These are phyloP conservation scores for Ciborinia camelliae DNA, from an alignment of 2,329 filamentous ascomycete species.

Conservation along the genomic window DNA sequence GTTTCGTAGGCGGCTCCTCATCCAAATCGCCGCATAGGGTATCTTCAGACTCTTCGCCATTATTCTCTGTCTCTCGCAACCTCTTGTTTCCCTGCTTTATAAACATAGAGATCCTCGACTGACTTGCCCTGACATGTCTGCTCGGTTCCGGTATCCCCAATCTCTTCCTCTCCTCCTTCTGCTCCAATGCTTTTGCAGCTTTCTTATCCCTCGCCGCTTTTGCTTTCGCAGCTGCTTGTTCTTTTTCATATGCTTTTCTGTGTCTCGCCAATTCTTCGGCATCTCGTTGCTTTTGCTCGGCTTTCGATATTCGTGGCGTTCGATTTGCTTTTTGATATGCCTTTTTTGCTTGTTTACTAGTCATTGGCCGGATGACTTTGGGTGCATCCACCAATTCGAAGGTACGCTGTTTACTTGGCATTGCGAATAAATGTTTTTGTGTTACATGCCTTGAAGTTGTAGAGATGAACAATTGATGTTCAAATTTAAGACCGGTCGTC, in stretches of 20 bases:
- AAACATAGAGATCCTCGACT: constrained; percentile 55
- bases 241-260: constrained; percentile 51
- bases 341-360: constrained; percentile 48
- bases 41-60: constrained; percentile 26
- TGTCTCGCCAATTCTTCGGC: constrained; percentile 42
- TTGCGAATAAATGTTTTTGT: background rate
- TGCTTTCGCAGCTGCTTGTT: constrained; percentile 51
- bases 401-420: constrained; percentile 10
- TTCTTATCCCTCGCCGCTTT: constrained; percentile 52
- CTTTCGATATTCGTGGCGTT: constrained; percentile 43
- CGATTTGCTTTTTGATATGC: constrained; percentile 44
- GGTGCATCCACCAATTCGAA: constrained; percentile 43
- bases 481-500: background rate
- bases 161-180: constrained; percentile 49
- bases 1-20: background rate
- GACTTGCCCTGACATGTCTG: constrained; percentile 49
- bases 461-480: background rate
- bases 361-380: constrained; percentile 44
- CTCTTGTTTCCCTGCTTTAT: constrained; percentile 37
- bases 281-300: constrained; percentile 40
- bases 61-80: constrained; percentile 25
- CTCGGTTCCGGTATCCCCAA: constrained; percentile 53
- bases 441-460: background rate
- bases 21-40: constrained; percentile 12
- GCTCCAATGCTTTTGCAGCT: constrained; percentile 50